Conservation (phyloP, 139 green algal genomes). For the Chlorella ohadii region DNA sequence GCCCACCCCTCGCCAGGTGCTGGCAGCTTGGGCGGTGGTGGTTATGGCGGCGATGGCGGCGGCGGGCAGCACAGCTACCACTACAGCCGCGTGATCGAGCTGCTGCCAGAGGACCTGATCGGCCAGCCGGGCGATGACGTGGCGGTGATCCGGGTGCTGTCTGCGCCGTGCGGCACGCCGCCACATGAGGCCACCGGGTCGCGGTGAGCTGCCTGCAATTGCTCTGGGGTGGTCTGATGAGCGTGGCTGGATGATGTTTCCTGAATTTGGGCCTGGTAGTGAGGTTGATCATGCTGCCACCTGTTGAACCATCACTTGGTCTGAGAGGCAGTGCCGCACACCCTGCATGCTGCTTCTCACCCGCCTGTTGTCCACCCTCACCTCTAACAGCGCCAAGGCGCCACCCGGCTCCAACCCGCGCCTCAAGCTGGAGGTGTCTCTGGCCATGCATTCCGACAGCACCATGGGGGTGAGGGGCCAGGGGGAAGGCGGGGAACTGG, state of each 20-base stretch:
- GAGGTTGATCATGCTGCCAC: no score
- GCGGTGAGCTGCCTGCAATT: background rate
- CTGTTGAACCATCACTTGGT: no score
- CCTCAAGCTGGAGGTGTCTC: conserved; percentile 45
- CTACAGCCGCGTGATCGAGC: conserved; percentile 21
- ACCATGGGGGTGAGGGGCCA: conserved; percentile 54
- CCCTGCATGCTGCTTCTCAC: background rate
- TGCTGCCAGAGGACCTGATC: conserved; percentile 1
- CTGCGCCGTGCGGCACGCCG: background rate
- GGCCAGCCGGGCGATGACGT: conserved; percentile 10
- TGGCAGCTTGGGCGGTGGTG: background rate
- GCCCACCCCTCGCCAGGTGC: background rate
- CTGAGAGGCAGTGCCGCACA: no score
- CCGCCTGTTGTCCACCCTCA: background rate
- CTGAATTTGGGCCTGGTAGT: no score
- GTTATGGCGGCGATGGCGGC: background rate
- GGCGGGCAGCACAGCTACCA: background rate
- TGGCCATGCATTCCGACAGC: conserved; percentile 60
- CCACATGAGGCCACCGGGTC: conserved; percentile 16
- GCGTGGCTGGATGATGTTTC: no score
- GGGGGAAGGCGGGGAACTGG: no score
- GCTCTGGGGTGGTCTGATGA: no score
- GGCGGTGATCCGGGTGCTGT: conserved; percentile 21
- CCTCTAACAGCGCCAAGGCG: background rate
- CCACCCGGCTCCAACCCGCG: conserved; percentile 26